Evolutionary conservation across 805 yeast species (phyloP), one percentile per base, ranked within the genome.

Genomic region (Saccharomycopsis guyanensis): DNA sequence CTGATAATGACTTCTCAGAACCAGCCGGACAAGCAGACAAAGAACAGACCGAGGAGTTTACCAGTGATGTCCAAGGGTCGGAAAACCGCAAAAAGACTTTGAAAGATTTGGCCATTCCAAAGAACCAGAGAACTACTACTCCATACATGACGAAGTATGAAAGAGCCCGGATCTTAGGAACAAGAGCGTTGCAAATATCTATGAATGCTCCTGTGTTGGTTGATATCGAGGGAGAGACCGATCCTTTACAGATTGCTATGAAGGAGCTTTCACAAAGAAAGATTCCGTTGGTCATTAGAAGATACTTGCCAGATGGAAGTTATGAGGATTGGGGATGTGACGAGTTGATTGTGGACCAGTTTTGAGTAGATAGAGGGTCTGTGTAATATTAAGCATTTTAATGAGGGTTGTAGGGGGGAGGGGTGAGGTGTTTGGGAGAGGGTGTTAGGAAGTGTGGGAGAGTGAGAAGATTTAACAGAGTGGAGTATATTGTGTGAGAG

Each of bases 81-180:
- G 67, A 62, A 35, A 61, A 58, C 52, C 75, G 73, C 58, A 78
- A 72, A 53, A 84, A 83, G 60, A 75, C 91, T 5, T 70, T 77
- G 53, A 80, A 73, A 56, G 93, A 84, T 56, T 77, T 86, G 58
- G 95, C 97, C 16, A 87, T 93, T 50, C 85, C 96, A 47, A 86
- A 77, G 56, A 95, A 86, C 19, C 70, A 85, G 54, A 78, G 99
- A 65, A 75, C 88, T 23, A 93, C 99, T 12, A 93, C 99, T 3
- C 99, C 99, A 45, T 93, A 91, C 64, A 89, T 93, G 97, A 93
- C 99, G 48, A 93, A 94, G 62, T 93, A 93, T 64, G 99, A 93
- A 71, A 78, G 97, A 57, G 99, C 99, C 5, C 79, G 99, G 69
- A 87, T 93, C 51, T 75, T 93, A 59, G 99, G 99, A 23, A 93